Percentiles rank a stretch among this genome's conserved stretches.
Conservation (phyloP, 305 asterid genomes). For the Solanum hybrid region DNA sequence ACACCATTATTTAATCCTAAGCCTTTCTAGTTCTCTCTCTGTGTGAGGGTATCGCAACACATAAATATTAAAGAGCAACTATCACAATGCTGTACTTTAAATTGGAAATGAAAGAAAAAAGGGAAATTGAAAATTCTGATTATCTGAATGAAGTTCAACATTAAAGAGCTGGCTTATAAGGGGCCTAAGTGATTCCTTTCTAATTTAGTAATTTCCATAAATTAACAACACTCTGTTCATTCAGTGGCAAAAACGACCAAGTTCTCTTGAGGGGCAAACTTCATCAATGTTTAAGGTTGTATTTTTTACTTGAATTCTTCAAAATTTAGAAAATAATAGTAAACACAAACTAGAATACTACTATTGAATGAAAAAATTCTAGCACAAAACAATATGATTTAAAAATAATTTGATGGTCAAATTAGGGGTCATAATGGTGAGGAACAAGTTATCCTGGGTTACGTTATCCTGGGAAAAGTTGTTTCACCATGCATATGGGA, state of each 20-base stretch:
- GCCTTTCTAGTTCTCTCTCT: neutral
- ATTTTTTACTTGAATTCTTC: neutral
- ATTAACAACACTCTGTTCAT: neutral
- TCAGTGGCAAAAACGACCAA: neutral
- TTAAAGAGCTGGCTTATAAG: neutral
- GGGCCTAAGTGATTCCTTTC: neutral
- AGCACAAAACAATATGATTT: neutral
- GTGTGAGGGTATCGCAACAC: neutral
- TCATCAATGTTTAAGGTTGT: neutral
- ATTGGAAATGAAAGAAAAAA: neutral
- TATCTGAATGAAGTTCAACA: neutral
- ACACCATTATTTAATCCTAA: neutral
- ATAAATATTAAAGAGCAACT: neutral
- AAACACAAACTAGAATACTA: neutral
- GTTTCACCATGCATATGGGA: neutral
- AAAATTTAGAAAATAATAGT: neutral
- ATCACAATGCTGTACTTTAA: neutral
- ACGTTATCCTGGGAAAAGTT: neutral
- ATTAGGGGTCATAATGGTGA: neutral
- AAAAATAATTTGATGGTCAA: neutral
- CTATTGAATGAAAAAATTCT: neutral
- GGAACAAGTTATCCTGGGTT: neutral
- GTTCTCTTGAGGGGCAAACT: neutral
- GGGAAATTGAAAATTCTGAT: neutral
- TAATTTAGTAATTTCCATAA: neutral